Base-by-base conservation (phyloP, 2,329 filamentous ascomycete genomes). In the Xylaria sp. region DNA sequence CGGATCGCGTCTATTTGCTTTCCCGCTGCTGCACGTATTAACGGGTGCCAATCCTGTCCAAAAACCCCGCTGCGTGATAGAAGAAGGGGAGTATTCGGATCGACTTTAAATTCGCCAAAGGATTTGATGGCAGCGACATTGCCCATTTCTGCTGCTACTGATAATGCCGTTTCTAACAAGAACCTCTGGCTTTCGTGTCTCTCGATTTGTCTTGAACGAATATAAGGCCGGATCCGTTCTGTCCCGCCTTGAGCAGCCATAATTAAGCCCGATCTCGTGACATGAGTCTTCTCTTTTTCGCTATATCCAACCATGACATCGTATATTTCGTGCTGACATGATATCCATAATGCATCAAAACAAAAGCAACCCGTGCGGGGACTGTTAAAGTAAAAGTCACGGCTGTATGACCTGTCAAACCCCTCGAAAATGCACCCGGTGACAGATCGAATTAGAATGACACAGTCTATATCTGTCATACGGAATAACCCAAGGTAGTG, bases 11-110 rank as follows among this genome's bases (percentile, higher is more conserved):
- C 18, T 4, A 63, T 30, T 13, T 57, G 28, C 10, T 56, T 56
- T 12, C 25, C 28, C 3, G 7, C 50, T 63, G 50, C 52, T 48
- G 60, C 60, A n/a, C 36, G 36, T 28, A 63, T 63, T 20, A 63
- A 34, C 6, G 60, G 60, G 23, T 48, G 25, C 60, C 36, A 63
- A 48, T 46, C 25, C 3, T 4, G 1, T 13, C 28, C 18, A 13
- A n/a, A 43, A 1, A 9, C 1, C 4, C 1, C 0, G 18, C 2
- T 13, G 0, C 2, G 3, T 7, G 18, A 32, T 3, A 55, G n/a
- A 28, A 63, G 36, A 5, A 25, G 1, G n/a, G 4, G 48, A 63
- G 15, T 30, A 15, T 48, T 63, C 1, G 50, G 60, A 20, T 63
- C 50, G 2, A 57, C 50, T 10, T 12, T 18, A 1, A 7, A 28